Evolutionary conservation across 768 basidiomycete genomes (phyloP).

Genomic region (Phylloporus arenicola): DNA sequence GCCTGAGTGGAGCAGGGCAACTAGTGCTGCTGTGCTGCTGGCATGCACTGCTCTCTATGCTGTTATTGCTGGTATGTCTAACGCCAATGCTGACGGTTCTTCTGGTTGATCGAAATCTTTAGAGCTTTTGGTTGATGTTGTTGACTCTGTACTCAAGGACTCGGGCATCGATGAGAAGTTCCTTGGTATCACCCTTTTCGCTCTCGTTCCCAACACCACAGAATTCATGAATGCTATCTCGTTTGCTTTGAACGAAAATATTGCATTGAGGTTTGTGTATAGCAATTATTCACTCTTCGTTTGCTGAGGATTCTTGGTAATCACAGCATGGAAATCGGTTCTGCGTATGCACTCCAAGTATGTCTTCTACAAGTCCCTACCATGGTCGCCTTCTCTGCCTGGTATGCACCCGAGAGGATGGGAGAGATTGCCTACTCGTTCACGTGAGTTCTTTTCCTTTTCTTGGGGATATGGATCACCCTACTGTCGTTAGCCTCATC

Average conservation of each 20-base stretch:
- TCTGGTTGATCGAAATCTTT: constrained; percentile 6
- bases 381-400: constrained; percentile 98
- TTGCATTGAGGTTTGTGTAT: constrained; percentile 75
- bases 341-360: constrained; percentile 97
- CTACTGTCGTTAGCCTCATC: constrained; percentile 58
- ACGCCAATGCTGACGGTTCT: not conserved
- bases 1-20: constrained; percentile 90
- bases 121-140: constrained; percentile 94
- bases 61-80: constrained; percentile 79
- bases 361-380: constrained; percentile 96
- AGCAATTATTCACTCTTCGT: not conserved
- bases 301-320: constrained; percentile 1
- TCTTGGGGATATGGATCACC: not conserved
- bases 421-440: constrained; percentile 87
- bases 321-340: constrained; percentile 95
- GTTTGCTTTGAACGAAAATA: constrained; percentile 94
- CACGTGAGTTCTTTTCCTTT: constrained; percentile 56
- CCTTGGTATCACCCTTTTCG: constrained; percentile 93
- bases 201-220: constrained; percentile 96
- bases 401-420: constrained; percentile 83
- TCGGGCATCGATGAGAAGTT: constrained; percentile 97
- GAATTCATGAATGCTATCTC: constrained; percentile 99
- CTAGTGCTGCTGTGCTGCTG: constrained; percentile 85
- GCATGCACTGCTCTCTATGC: constrained; percentile 91
- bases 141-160: constrained; percentile 86